Evolutionary conservation across 176 grass and related monocot species (phyloP), one percentile per base, ranked within the genome.

Genomic region (Miscanthus lutarioriparius): DNA sequence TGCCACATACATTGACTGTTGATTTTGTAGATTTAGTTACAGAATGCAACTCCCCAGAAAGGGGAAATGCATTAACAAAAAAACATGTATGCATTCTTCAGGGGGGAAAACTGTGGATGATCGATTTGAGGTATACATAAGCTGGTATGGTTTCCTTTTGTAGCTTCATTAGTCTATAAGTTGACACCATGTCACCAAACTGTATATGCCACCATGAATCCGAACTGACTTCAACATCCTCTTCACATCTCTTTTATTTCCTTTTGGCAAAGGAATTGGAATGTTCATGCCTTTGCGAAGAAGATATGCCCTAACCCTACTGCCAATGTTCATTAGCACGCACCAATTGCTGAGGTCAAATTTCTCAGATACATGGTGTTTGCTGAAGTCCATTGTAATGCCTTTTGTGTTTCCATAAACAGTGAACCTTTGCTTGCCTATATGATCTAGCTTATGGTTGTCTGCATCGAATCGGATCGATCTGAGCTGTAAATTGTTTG

Each of bases 361-460:
- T 66, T 69, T 85, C 49, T 76, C 71, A 77, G 2, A 37, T 61
- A 32, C 59, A 77, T 14, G 30, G 36, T 8, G 33, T 53, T 17
- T 13, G 44, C 37, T 37, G 26, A 35, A 43, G 45, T 56, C 40
- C 38, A 25, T 64, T 51, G 66, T 4, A 43, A 17, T 10, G 6
- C 2, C 75, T 15, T 23, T 8, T 5, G 30, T 64, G 65, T 14
- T 64, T 41, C 33, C 27, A 14, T 23, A 1, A 61, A 61, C 23
- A 63, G 4, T 27, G n/a, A 6, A 2, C 3, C 2, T 80, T 73
- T 64, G n/a, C n/a, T n/a, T n/a, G 1, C 8, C 8, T 72, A 51
- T 67, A 44, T 5, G 10, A 77, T 77, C 83, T 89, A 90, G 39
- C 74, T 83, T 67, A 82, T 15, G 3, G 75, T 90, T 40, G 84